Evolutionary conservation across 352 stramenopile species (phyloP), one percentile per base, ranked within the genome.

Genomic region (Hyaloperonospora arabidopsidis): DNA sequence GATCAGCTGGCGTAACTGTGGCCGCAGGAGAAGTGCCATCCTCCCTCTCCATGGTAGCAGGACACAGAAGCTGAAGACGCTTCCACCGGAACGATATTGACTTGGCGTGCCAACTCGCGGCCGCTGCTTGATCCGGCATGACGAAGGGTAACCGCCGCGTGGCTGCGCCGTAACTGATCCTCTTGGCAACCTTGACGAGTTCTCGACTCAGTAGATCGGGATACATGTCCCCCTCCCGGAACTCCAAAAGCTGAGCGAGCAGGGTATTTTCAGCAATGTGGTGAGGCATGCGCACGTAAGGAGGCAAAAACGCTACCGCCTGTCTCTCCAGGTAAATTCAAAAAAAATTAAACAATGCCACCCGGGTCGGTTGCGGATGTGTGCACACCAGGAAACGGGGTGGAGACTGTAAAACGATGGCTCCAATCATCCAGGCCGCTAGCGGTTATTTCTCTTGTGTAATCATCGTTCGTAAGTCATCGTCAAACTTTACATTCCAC

Each of bases 181-280:
- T 7, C 32, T 38, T 38, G 7, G 32, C 32, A 7, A 13, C 32
- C 7, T 38, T 13, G 32, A 38, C 32, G 7, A 38, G 7, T 13
- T 38, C 32, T 13, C 32, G 32, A 38, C 32, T 38, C 13, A 38
- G 32, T 13, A 13, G 32, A 38, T 38, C 32, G 32, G 32, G 32
- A 38, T 7, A 7, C 7, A 13, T 38, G 32, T n/a, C n/a, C 32
- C 32, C 32, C 13, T 38, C 32, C 7, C 32, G 32, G 32, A 7
- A 13, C 13, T 38, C 32, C 32, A 38, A 7, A 7, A 38, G 13
- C 13, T 38, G 7, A 7, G 13, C 7, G 32, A 38, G 32, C 32
- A 38, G 7, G n/a, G n/a, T 45, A 2, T 45, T 45, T 17, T 45
- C 39, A 21, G 39, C 39, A 45, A 45, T 45, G 23, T 45, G 39